phyloP scores from a whole-genome alignment of 139 green algal genomes.

The Chlorella sp. region DNA sequence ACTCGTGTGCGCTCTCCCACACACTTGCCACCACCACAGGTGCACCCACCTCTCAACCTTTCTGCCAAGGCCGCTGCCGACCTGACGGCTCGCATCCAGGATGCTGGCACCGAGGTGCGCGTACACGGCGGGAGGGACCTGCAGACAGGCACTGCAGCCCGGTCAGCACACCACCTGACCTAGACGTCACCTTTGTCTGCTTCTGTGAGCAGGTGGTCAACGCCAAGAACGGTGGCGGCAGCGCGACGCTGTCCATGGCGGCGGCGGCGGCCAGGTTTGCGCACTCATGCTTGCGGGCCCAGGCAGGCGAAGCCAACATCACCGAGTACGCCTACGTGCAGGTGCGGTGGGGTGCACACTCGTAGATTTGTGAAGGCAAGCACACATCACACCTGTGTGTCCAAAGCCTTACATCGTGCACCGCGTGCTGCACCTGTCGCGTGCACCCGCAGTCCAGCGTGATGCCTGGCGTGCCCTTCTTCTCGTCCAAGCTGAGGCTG shows the following conservation, averaged over 20 bases:
- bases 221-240: constrained; percentile 54
- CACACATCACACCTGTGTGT: too few species aligned
- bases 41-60: constrained; percentile 6
- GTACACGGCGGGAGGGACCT: too few species aligned
- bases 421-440: too few species aligned
- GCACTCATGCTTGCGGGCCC: constrained; percentile 60
- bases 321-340: constrained; percentile 71
- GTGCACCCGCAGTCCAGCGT: constrained; percentile 24
- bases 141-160: too few species aligned
- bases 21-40: neutral
- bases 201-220: constrained; percentile 15
- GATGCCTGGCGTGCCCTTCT: constrained; percentile 33
- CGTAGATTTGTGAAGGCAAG: too few species aligned
- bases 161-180: too few species aligned
- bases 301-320: constrained; percentile 62
- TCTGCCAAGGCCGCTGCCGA: constrained; percentile 4
- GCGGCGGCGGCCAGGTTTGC: constrained; percentile 80
- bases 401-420: too few species aligned
- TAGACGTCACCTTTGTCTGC: neutral
- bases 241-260: constrained; percentile 95
- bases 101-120: constrained; percentile 94
- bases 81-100: constrained; percentile 76
- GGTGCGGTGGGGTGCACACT: too few species aligned
- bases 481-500: constrained; percentile 15
- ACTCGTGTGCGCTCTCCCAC: too few species aligned